Base-by-base conservation (phyloP, 768 basidiomycete species). In the Boletus eberwhitei region DNA sequence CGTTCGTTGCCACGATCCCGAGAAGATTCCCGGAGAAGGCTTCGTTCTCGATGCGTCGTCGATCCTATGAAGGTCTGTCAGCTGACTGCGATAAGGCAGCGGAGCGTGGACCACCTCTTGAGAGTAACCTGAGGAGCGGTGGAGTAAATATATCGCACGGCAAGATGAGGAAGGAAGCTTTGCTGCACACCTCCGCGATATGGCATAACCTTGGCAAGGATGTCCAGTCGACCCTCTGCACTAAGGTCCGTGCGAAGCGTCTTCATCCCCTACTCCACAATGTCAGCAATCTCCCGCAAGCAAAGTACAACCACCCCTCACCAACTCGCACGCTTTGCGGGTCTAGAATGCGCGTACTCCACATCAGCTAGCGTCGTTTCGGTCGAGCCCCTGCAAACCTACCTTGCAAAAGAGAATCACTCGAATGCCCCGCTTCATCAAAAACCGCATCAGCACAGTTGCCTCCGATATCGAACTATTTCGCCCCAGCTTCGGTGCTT, bases 341-440 rank as follows among this genome's bases (percentile, higher is more conserved):
- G 88, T 85, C 90, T 93, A 43, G 45, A 31, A 50, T 24, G 22
- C 1, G 3, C 12, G 13, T 16, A 19, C 14, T 44, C 36, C 6
- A 9, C 26, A 31, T 50, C 21, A 50, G 31, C 37, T 14, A 36
- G 5, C 9, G 5, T 40, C 14, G 14, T 45, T 17, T 29, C 40
- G 22, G 9, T 29, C 16, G 16, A 24, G 17, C 26, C 1, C 32
- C 24, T 43, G 13, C 12, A 37, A 17, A 47, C 59, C 16, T 48
- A 87, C 90, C 76, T 90, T 88, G 76, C 91, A 93, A 66, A 95
- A 96, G n/a, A 96, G 71, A 55, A 96, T 93, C 5, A 87, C 84
- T 32, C 90, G 76, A 31, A 93, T 69, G 3, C 93, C 93, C 4
- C 81, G 78, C 55, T 85, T 85, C 88, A 96, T 91, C 48, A 95